These are phyloP conservation scores for Sporothrix variecibatus DNA, from an alignment of 2,329 filamentous ascomycete species.

Conservation along the genomic window DNA sequence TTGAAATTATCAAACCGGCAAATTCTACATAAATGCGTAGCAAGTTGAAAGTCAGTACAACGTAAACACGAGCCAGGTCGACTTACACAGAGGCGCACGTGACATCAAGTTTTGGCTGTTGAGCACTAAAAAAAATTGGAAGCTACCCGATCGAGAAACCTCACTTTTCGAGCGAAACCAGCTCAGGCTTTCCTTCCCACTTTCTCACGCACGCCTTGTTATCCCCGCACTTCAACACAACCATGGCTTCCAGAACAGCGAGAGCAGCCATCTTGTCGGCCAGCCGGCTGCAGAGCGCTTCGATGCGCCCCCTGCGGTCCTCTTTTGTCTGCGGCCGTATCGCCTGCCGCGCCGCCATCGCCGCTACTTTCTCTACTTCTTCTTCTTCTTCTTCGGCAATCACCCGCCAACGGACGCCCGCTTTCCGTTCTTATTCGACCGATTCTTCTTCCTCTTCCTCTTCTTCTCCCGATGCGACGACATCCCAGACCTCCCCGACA, in stretches of 20 bases:
- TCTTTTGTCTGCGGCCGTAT: neutral
- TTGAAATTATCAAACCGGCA: no score
- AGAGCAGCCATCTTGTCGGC: constrained; percentile 3
- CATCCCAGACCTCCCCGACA: neutral
- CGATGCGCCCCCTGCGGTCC: constrained; percentile 3
- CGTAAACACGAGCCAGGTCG: no score
- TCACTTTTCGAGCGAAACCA: neutral
- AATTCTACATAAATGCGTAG: neutral
- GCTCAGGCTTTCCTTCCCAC: neutral
- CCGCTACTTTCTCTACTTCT: neutral
- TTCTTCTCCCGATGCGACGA: neutral
- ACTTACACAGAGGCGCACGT: neutral
- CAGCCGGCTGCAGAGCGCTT: constrained; percentile 15
- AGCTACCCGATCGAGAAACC: neutral
- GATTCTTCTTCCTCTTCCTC: constrained; percentile 11
- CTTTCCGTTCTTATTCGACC: constrained; percentile 39
- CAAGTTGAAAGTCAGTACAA: no score
- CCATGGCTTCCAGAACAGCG: constrained; percentile 5
- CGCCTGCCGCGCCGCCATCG: neutral
- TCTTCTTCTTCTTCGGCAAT: neutral
- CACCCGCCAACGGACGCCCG: neutral
- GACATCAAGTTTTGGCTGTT: neutral
- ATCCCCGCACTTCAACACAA: neutral
- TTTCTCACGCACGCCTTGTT: neutral
- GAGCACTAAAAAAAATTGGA: constrained; percentile 7